Evolutionary conservation across 345 rosid species (phyloP).

Genomic region (Mallotus nudiflorus): DNA sequence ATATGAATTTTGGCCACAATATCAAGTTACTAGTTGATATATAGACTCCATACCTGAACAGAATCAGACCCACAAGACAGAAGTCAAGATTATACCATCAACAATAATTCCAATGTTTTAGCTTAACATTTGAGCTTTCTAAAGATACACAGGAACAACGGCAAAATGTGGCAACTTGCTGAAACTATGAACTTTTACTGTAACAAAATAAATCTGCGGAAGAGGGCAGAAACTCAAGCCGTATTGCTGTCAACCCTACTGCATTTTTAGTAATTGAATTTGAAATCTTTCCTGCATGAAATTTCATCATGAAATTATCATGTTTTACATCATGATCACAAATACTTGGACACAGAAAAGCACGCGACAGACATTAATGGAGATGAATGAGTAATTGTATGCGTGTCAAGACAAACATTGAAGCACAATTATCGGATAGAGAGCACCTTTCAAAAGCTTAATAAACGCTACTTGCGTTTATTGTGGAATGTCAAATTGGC

Average conservation of each 20-base stretch:
- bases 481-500: conserved; percentile 53
- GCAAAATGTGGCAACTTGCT: background rate
- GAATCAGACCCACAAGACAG: background rate
- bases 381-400: background rate
- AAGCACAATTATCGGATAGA: background rate
- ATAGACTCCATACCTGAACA: background rate
- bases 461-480: conserved; percentile 58
- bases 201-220: background rate
- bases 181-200: background rate
- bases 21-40: background rate
- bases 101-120: background rate
- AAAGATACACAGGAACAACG: background rate
- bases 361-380: background rate
- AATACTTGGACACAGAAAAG: background rate
- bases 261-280: background rate
- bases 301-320: background rate
- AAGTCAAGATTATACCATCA: background rate
- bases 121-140: no score
- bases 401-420: background rate
- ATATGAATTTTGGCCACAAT: no score
- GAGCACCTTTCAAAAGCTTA: conserved; percentile 60
- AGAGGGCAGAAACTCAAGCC: background rate
- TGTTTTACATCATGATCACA: background rate
- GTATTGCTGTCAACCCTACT: background rate
- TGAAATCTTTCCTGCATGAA: background rate